These are phyloP conservation scores for Schizochytrium sp. DNA, from an alignment of 108 stramenopile genomes.

Conservation along the genomic window DNA sequence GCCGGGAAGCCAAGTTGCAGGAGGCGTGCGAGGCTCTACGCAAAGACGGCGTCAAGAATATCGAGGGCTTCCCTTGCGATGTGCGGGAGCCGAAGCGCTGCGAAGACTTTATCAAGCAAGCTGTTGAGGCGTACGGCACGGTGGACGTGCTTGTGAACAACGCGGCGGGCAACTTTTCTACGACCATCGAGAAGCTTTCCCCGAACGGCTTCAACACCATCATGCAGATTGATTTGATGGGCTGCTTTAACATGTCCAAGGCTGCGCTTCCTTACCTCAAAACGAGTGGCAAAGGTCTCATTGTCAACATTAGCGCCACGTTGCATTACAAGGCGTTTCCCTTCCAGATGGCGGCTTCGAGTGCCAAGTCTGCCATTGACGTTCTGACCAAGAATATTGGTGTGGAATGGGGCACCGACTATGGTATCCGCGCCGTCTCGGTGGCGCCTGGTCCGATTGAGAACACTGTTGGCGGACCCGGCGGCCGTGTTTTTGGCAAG, in stretches of 20 bases:
- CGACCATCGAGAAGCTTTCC: conserved; percentile 18
- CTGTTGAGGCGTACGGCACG: background rate
- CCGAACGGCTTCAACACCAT: conserved; percentile 10
- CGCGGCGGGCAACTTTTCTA: conserved; percentile 27
- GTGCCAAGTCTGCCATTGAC: conserved; percentile 23
- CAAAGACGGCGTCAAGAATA: background rate
- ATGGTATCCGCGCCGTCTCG: conserved; percentile 19
- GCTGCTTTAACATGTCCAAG: conserved; percentile 9
- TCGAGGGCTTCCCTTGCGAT: background rate
- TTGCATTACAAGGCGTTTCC: background rate
- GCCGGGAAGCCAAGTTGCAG: background rate
- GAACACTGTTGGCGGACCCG: background rate
- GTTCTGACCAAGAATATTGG: background rate
- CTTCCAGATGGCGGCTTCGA: background rate
- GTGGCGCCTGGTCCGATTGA: conserved; percentile 21
- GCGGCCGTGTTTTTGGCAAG: conserved; percentile 14
- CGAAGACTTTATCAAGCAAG: background rate
- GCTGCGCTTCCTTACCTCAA: background rate
- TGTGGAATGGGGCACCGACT: conserved; percentile 7
- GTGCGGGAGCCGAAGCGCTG: background rate
- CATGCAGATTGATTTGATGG: conserved; percentile 14
- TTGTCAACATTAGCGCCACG: background rate
- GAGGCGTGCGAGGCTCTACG: background rate
- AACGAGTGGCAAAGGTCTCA: background rate
- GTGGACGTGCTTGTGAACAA: conserved; percentile 20